Conservation (phyloP, 495 filamentous ascomycete genomes). For the Penicillium psychrofluorescens region DNA sequence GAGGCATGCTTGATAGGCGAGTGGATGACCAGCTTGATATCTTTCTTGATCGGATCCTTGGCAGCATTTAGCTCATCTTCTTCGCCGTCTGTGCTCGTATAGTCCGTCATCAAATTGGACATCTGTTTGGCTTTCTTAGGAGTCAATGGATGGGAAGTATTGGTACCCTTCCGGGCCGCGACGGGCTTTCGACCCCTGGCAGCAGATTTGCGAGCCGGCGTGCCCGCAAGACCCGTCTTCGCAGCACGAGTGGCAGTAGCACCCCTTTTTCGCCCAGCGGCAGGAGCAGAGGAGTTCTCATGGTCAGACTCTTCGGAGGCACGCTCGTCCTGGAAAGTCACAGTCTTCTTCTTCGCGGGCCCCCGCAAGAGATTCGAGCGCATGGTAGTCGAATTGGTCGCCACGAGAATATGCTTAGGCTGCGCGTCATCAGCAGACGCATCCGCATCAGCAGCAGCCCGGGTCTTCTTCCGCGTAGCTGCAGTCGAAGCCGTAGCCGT, state of each 20-base stretch:
- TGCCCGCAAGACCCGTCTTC: slow-evolving; percentile 35
- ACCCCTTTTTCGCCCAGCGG: slow-evolving; percentile 15
- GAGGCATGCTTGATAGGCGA: slow-evolving; percentile 32
- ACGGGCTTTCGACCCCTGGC: slow-evolving; percentile 33
- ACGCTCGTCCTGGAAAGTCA: slow-evolving; percentile 42
- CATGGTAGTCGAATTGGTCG: slow-evolving; percentile 24
- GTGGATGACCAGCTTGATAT: slow-evolving; percentile 23
- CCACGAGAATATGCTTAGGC: slow-evolving; percentile 17
- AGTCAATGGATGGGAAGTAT: slow-evolving; percentile 38
- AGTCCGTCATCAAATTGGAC: slow-evolving; percentile 36
- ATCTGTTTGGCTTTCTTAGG: slow-evolving; percentile 51
- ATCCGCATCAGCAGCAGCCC: slow-evolving; percentile 10
- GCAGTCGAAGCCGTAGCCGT: slow-evolving; percentile 9
- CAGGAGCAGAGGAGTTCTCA: slow-evolving; percentile 14
- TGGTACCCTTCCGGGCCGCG: slow-evolving; percentile 19
- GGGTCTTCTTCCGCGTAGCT: slow-evolving; percentile 18
- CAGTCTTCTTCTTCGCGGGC: slow-evolving; percentile 44
- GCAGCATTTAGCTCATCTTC: slow-evolving; percentile 42
- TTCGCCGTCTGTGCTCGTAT: slow-evolving; percentile 37
- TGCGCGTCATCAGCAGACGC: slow-evolving; percentile 9
- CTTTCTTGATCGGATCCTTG: slow-evolving; percentile 31
- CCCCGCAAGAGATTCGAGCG: slow-evolving; percentile 33
- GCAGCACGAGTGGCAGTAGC: not conserved
- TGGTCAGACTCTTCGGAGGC: slow-evolving; percentile 35
- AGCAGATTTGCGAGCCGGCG: slow-evolving; percentile 40